phyloP scores from a whole-genome alignment of 176 grass and related monocot genomes.

The Aegilops tauschii region DNA sequence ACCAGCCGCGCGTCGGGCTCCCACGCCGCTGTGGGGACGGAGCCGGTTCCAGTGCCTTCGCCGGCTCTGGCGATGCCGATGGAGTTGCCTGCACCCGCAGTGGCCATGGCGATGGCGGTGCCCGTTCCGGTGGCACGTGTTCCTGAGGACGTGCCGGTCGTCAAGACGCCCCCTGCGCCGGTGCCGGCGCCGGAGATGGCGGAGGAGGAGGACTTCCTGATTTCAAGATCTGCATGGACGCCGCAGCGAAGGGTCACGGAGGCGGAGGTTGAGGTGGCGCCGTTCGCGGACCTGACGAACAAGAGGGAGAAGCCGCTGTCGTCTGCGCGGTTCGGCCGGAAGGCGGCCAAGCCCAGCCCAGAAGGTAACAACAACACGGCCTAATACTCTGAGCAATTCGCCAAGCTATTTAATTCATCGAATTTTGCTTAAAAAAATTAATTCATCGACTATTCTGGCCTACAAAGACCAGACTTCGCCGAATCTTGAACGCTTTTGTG shows the following conservation, averaged over 20 bases:
- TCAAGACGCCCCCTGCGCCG: neutral
- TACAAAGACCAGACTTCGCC: neutral
- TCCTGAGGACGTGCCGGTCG: neutral
- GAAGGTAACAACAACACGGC: conserved; percentile 52
- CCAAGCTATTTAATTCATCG: neutral
- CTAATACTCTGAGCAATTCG: neutral
- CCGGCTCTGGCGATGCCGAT: neutral
- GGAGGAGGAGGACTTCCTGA: conserved; percentile 43
- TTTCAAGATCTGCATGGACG: conserved; percentile 58
- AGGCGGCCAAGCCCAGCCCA: conserved; percentile 55
- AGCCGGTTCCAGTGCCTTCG: conserved; percentile 16
- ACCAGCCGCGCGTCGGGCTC: neutral
- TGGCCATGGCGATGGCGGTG: neutral
- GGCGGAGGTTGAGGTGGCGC: neutral
- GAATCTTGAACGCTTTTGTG: neutral
- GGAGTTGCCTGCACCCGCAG: neutral
- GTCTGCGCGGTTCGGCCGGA: conserved; percentile 59
- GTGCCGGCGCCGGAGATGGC: neutral
- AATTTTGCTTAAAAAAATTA: neutral
- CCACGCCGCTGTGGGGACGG: neutral
- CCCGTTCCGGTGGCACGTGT: neutral
- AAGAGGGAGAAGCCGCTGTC: conserved; percentile 59
- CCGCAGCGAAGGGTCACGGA: conserved; percentile 28
- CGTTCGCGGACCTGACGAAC: conserved; percentile 42
- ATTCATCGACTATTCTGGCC: neutral